phyloP scores from a whole-genome alignment of 495 filamentous ascomycete species.

The Daldinia decipiens region DNA sequence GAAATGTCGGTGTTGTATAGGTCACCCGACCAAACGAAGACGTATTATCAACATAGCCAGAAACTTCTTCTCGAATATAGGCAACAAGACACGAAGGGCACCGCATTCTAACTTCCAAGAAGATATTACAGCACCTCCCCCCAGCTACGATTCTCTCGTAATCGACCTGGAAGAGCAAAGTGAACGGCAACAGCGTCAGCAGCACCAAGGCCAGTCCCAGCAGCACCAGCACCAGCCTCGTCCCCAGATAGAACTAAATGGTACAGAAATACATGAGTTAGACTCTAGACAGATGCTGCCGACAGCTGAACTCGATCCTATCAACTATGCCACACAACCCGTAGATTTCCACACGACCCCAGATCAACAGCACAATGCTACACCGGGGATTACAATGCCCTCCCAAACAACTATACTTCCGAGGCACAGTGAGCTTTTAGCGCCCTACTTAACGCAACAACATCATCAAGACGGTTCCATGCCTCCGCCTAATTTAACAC shows the following conservation, averaged over 20 bases:
- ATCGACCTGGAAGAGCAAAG: conserved; percentile 30
- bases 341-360: conserved; percentile 17
- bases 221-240: conserved; percentile 13
- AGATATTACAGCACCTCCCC: conserved; percentile 46
- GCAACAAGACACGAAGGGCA: conserved; percentile 51
- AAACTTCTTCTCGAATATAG: conserved; percentile 59
- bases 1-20: conserved; percentile 57
- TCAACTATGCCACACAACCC: conserved; percentile 36
- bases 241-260: conserved; percentile 51
- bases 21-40: conserved; percentile 58
- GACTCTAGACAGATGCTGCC: conserved; percentile 52
- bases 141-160: conserved; percentile 56
- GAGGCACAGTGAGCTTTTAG: conserved; percentile 5
- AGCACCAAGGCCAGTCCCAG: conserved; percentile 2
- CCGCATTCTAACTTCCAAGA: conserved; percentile 35
- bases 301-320: conserved; percentile 42
- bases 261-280: conserved; percentile 57
- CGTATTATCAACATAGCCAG: conserved; percentile 60
- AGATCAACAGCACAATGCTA: conserved; percentile 12
- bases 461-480: conserved; percentile 18
- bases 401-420: conserved; percentile 14
- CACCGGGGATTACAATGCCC: conserved; percentile 6
- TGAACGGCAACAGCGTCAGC: conserved; percentile 15
- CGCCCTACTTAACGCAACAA: conserved; percentile 3
- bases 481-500: conserved; percentile 18